phyloP scores from a whole-genome alignment of 495 filamentous ascomycete species.

The Penicillium turbatum region DNA sequence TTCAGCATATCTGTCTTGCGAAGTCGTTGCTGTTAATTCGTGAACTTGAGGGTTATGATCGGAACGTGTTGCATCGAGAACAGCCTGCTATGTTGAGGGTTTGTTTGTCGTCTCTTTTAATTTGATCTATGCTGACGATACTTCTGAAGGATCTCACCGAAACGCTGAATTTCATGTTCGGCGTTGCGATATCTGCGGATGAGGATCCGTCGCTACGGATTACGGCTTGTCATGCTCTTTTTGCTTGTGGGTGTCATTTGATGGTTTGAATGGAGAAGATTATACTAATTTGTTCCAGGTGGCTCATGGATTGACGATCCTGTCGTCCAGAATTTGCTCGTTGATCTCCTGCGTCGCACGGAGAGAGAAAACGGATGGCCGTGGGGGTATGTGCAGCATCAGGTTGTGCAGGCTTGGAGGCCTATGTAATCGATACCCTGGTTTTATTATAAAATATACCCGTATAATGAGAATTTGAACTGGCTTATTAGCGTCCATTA shows the following conservation, averaged over 20 bases:
- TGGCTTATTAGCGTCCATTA: too few species aligned
- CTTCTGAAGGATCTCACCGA: constrained; percentile 32
- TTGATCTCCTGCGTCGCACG: constrained; percentile 26
- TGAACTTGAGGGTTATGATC: constrained; percentile 17
- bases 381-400: constrained; percentile 26
- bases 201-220: constrained; percentile 36
- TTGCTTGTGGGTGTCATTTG: constrained; percentile 27
- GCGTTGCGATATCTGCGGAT: constrained; percentile 37
- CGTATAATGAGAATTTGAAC: too few species aligned
- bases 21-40: constrained; percentile 35
- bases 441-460: neutral
- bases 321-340: constrained; percentile 19
- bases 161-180: constrained; percentile 36
- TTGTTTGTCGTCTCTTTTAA: neutral
- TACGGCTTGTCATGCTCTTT: constrained; percentile 40
- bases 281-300: constrained; percentile 17
- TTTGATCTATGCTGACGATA: neutral
- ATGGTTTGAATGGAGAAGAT: neutral
- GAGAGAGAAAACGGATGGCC: constrained; percentile 29
- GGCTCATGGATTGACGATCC: constrained; percentile 34
- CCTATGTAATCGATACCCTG: constrained; percentile 1
- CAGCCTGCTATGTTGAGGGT: constrained; percentile 25
- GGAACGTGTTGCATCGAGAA: constrained; percentile 5
- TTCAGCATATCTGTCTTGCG: constrained; percentile 39
- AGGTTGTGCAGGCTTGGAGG: constrained; percentile 3